Evolutionary conservation across 768 basidiomycete species (phyloP).

Genomic region (Tulasnella sp.): DNA sequence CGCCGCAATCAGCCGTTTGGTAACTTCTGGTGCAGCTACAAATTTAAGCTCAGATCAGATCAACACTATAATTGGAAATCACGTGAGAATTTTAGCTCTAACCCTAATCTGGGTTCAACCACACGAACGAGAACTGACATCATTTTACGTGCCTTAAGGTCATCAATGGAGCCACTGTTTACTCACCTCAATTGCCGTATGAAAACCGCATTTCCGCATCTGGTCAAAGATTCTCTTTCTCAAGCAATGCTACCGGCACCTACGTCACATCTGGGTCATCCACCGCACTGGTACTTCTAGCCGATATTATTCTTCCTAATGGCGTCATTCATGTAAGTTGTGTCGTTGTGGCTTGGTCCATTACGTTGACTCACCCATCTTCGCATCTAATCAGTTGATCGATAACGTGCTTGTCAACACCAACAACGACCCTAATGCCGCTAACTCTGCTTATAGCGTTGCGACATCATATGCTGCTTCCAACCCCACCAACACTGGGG

Average conservation of each 20-base stretch:
- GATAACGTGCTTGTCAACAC: constrained; percentile 40
- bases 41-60: constrained; percentile 35
- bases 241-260: constrained; percentile 41
- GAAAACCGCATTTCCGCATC: constrained; percentile 34
- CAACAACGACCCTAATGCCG: constrained; percentile 31
- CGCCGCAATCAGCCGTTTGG: constrained; percentile 33
- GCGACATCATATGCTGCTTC: constrained; percentile 17
- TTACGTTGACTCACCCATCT: neutral
- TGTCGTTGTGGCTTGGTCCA: neutral
- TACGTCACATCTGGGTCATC: constrained; percentile 39
- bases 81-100: constrained; percentile 31
- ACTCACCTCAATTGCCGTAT: constrained; percentile 40
- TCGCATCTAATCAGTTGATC: constrained; percentile 26
- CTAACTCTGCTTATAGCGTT: constrained; percentile 34
- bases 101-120: neutral
- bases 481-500: constrained; percentile 30
- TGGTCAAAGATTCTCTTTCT: constrained; percentile 42
- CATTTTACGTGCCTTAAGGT: constrained; percentile 27
- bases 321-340: constrained; percentile 47
- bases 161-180: constrained; percentile 55
- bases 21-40: constrained; percentile 25
- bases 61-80: constrained; percentile 39
- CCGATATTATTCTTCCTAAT: constrained; percentile 49
- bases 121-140: neutral
- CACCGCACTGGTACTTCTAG: constrained; percentile 40